Evolutionary conservation across 139 green algal species (phyloP), one percentile per base, ranked within the genome.

Genomic region (Micractinium conductrix): DNA sequence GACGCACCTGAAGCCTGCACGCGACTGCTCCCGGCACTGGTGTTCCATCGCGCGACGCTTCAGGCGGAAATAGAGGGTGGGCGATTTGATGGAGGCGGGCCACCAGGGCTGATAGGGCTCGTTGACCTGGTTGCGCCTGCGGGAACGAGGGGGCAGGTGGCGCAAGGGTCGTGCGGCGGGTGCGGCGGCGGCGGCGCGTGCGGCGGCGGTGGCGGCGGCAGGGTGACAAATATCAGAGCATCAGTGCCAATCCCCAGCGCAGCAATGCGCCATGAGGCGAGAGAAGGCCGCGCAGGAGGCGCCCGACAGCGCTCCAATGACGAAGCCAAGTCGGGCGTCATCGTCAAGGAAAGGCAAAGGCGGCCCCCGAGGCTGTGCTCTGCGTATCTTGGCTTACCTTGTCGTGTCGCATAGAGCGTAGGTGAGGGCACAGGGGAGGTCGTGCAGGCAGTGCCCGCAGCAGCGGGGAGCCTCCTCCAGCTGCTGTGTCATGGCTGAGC

Each of bases 1-100:
- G 8, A 2, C 8, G 53, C 71, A 78, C 71, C 44, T 60, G 71
- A n/a, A 37, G 44, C 71, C 43, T 22, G 50, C 22, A 30, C 71
- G 44, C 30, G 71, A 43, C 71, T 78, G 71, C 71, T 78, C 71
- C 17, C 30, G 28, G 43, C 33, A n/a, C 44, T 78, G 71, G 43
- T 78, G n/a, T 6, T 58, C 10, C 71, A 80, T 68, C 17, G 74
- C 45, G 4, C 48, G 74, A 16, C 74, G 74, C 48, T 80, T 80
- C 14, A 80, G 74, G 33, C 33, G 22, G 48, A 48, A 80, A 19
- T 80, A 80, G 9, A 80, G 74, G 10, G 74, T 69, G 33, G 74
- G 74, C 1, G 74, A 80, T n/a, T 80, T 48, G 74, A 80, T 80
- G 48, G 19, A 65, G 48, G 74, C 74, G 16, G 74, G 74, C 74